Conservation (phyloP, 306 rosid species). For the Canavalia gladiata region DNA sequence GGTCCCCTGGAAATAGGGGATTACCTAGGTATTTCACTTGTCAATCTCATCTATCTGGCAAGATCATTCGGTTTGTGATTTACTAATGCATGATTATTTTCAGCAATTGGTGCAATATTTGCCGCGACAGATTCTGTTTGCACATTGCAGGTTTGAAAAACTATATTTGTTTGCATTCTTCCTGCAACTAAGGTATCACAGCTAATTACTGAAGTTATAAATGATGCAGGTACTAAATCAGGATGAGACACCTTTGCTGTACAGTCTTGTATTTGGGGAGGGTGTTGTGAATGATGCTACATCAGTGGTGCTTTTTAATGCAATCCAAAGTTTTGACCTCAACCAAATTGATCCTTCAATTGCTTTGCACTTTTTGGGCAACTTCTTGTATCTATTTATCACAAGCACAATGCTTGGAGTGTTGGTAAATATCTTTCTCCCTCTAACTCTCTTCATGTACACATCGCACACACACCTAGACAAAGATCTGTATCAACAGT, state of each 20-base stretch:
- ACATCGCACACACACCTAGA: neutral
- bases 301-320: constrained; percentile 98
- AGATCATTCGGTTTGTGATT: constrained; percentile 19
- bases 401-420: constrained; percentile 93
- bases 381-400: constrained; percentile 79
- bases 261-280: constrained; percentile 99
- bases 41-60: constrained; percentile 30
- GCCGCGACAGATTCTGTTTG: constrained; percentile 99
- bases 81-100: constrained; percentile 41
- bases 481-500: neutral
- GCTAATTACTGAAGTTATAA: constrained; percentile 45
- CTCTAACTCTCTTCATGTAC: constrained; percentile 24
- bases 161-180: constrained; percentile 32
- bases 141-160: constrained; percentile 87
- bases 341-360: constrained; percentile 60
- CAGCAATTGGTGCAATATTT: constrained; percentile 98
- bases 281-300: constrained; percentile 99
- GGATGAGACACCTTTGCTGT: constrained; percentile 97
- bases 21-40: constrained; percentile 66
- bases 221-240: constrained; percentile 90
- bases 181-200: constrained; percentile 37
- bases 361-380: constrained; percentile 76
- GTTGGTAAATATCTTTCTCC: constrained; percentile 63
- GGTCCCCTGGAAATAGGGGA: constrained; percentile 85
- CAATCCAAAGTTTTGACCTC: constrained; percentile 93